Evolutionary conservation across 352 stramenopile species (phyloP), one percentile per base, ranked within the genome.

Genomic region (Phytophthora sojae): DNA sequence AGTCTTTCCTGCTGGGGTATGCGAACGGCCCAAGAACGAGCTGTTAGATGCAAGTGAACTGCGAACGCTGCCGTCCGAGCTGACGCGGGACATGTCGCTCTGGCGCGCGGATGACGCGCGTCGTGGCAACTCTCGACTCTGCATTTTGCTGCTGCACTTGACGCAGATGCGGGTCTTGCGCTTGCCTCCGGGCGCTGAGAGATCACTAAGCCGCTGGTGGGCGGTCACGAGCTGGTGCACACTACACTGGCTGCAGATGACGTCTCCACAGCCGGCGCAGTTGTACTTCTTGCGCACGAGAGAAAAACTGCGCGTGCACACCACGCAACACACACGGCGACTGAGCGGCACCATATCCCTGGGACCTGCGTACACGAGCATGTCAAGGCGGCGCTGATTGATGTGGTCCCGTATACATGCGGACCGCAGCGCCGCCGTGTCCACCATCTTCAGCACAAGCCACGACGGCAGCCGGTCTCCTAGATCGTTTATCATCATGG

Each of bases 241-340:
- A 55, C 85, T 92, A 56, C 88, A 95, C 63, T 92, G 85, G 56
- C 79, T 91, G 67, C 88, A 95, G 47, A 95, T 90, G 39, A 95
- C 88, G 35, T 95, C 88, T 50, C 88, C 88, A 56, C 88, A 95
- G 29, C 77, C 88, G 14, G 79, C 83, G 61, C 88, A 95, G 57
- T 93, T 93, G 73, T 95, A 93, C 63, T 95, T 95, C 67, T 95
- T 95, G 23, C 88, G 80, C 47, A 95, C 85, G 23, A 95, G 80
- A 21, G 88, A 94, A 63, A 95, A 95, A 64, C 86, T 92, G 26
- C 88, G 87, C 2, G 88, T 95, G 63, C 88, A 95, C 8, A 95
- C 82, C 9, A 91, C 73, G 63, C 88, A 95, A 67, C 83, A 93
- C 25, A 93, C 77, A n/a, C 88, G 86, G 39, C 76, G 82, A 49